Base-by-base conservation (phyloP, 768 basidiomycete genomes). In the Gyrodon lividus region DNA sequence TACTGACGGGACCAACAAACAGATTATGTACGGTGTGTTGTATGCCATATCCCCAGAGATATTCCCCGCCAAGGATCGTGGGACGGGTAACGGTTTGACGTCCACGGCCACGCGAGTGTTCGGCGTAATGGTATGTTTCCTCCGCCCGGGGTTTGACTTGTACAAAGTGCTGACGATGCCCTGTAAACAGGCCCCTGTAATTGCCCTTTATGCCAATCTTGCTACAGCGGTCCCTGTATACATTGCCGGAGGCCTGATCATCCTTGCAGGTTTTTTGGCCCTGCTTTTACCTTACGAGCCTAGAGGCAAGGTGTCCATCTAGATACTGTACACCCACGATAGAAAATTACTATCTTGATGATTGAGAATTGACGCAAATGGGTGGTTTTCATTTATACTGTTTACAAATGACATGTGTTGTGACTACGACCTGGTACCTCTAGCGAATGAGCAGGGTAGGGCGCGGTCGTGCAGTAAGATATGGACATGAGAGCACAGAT, bases 11-110 rank as follows among this genome's bases (percentile, higher is more conserved):
- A 10, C 46, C 20, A 22, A 13, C 30, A 23, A 41, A 19, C 51
- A 86, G 74, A 79, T 86, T 55, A 89, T 88, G 86, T 89, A 85
- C 45, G 85, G 87, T 6, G 86, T 89, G 2, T 59, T 89, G 38
- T 88, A 87, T 59, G 84, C 86, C 16, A 66, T 86, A 43, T 81
- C 86, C 0, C 80, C 86, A 0, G 86, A 89, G 65, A 72, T 86
- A 5, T 87, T 87, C 64, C 82, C 85, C 10, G 82, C 83, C 28
- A 85, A 85, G 61, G 80, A 87, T 65, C 74, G 87, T 31, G 87
- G 87, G 0, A 89, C 87, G 0, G 87, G 87, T 2, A 86, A 84
- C 53, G 84, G 81, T 4, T 69, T 89, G 42, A 77, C 78, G 1
- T 75, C 83, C 6, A 82, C 81, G 1, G 79, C 82, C 0, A 74